Conservation (phyloP, 1,139 yeast species). For the Geotrichum bryndzae region DNA sequence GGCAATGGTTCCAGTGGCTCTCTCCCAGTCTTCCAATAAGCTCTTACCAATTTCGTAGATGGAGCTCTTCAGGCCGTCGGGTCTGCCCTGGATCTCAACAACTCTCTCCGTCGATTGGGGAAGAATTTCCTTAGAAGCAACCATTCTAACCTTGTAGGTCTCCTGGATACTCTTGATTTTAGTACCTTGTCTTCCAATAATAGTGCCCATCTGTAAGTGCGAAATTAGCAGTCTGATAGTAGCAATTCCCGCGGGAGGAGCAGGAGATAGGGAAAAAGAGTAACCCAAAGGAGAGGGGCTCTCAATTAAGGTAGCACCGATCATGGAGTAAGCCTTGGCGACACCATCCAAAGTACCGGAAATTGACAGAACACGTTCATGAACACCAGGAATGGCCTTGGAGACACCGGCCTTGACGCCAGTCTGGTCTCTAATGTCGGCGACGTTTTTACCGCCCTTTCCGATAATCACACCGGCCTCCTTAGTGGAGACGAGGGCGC, state of each 20-base stretch:
- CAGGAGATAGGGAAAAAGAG: conserved; percentile 45
- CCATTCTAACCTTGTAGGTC: conserved; percentile 65
- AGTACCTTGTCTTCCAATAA: conserved; percentile 79
- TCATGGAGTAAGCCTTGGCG: conserved; percentile 64
- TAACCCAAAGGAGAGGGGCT: conserved; percentile 37
- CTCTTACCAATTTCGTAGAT: conserved; percentile 63
- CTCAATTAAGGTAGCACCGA: conserved; percentile 57
- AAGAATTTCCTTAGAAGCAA: conserved; percentile 79
- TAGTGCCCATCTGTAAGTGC: conserved; percentile 83
- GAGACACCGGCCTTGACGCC: conserved; percentile 87
- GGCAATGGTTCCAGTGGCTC: conserved; percentile 57
- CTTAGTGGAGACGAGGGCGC: conserved; percentile 74
- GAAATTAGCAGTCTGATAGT: conserved; percentile 70
- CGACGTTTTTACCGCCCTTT: conserved; percentile 75
- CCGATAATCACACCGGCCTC: conserved; percentile 93
- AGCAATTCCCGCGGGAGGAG: conserved; percentile 48
- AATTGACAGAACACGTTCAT: conserved; percentile 77
- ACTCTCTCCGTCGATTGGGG: conserved; percentile 83
- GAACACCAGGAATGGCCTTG: conserved; percentile 72
- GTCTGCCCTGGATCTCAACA: conserved; percentile 81
- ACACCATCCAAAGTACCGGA: conserved; percentile 73
- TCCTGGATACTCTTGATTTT: conserved; percentile 80
- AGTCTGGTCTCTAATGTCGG: conserved; percentile 68
- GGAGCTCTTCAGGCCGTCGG: conserved; percentile 53
- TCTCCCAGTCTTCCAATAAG: conserved; percentile 60